Evolutionary conservation across 352 stramenopile species (phyloP), one percentile per base, ranked within the genome.

Genomic region (Phytophthora gonapodyides): DNA sequence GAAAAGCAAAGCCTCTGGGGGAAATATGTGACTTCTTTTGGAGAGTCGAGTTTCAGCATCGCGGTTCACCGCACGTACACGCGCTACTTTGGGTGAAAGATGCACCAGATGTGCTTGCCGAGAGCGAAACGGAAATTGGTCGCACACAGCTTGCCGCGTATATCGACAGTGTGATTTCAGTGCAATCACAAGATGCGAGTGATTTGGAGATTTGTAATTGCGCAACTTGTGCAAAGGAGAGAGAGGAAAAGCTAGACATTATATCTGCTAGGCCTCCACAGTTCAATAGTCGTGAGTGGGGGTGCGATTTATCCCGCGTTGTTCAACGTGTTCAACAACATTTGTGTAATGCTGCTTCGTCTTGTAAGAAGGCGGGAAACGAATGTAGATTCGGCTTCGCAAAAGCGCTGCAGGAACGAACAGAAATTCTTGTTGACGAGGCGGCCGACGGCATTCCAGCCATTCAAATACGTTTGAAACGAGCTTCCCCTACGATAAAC

Each of bases 61-160:
- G 57, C 8, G 61, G 67, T 12, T 71, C 61, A 1, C 61, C 64
- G 2, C 67, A 68, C 11, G 55, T 71, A 15, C 52, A 75, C 36
- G 52, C 45, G 5, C 38, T 67, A 0, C n/a, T 75, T 0, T 75
- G 62, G 54, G 17, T 69, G 8, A 61, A 62, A 33, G 34, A 63
- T n/a, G 55, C 55, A 2, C 47, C 58, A n/a, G 37, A 72, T 15
- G 52, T 72, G 0, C 9, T 72, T 0, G 1, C 55, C 16, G 7
- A 58, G 1, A 59, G 45, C 2, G 6, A 61, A 36, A 59, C 46
- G 0, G 46, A 60, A 3, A 1, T 38, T 1, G 64, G 51, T 17
- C 24, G 41, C n/a, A 1, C 13, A 9, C 0, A 62, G 24, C 8
- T 64, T 8, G 37, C 50, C 3, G 1, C 1, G 12, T 68, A 17